phyloP scores from a whole-genome alignment of 2,329 filamentous ascomycete genomes.

The Chalara sp. region DNA sequence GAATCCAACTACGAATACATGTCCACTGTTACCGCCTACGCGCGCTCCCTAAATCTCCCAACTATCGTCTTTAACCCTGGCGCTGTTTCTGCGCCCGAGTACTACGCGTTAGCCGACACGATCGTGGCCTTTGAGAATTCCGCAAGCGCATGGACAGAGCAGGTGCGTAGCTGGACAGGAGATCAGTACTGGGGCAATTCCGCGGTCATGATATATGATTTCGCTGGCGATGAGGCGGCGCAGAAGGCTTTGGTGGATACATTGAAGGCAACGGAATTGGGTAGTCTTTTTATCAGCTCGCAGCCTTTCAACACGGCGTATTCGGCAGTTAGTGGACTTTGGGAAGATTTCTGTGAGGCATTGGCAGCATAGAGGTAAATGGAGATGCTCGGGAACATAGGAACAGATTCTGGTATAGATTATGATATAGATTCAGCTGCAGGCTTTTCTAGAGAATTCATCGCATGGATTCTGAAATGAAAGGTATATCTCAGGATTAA shows the following conservation, averaged over 20 bases:
- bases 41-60: neutral
- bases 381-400: too few species aligned
- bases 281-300: neutral
- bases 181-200: neutral
- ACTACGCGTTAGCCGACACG: neutral
- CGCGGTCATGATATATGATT: neutral
- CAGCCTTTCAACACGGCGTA: neutral
- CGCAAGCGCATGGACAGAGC: neutral
- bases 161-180: neutral
- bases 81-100: neutral
- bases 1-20: too few species aligned
- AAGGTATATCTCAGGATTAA: too few species aligned
- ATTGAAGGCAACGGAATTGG: neutral
- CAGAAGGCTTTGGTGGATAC: neutral
- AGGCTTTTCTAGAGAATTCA: too few species aligned
- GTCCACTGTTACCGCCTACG: neutral
- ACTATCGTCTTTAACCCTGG: neutral
- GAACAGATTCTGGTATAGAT: too few species aligned
- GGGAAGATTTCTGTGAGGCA: neutral
- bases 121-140: neutral
- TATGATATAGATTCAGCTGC: too few species aligned
- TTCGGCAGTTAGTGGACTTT: neutral
- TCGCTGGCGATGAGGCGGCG: neutral
- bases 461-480: too few species aligned
- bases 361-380: neutral